Percentiles rank a stretch among this genome's conserved stretches.
Conservation (phyloP, 2,329 filamentous ascomycete species). For the Ilyonectria destructans region DNA sequence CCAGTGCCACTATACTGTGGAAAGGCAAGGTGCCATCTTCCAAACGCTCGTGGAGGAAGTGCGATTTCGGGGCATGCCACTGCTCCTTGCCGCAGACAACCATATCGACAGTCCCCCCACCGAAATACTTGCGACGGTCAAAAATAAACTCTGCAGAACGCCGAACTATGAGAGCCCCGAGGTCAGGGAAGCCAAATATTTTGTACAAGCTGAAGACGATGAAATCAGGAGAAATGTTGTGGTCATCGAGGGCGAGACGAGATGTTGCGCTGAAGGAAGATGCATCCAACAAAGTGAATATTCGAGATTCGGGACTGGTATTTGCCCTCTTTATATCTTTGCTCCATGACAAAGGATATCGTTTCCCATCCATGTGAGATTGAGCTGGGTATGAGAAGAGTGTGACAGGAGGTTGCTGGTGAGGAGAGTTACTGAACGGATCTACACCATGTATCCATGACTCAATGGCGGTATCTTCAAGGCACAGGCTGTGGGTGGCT, state of each 20-base stretch:
- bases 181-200: slow-evolving; percentile 96
- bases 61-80: slow-evolving; percentile 86
- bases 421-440: slow-evolving; percentile 48
- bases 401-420: slow-evolving; percentile 48
- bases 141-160: slow-evolving; percentile 79
- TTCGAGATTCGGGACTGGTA: slow-evolving; percentile 41
- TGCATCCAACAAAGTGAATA: slow-evolving; percentile 86
- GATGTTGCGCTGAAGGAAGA: slow-evolving; percentile 86
- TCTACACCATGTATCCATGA: slow-evolving; percentile 71
- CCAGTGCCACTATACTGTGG: slow-evolving; percentile 89
- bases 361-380: slow-evolving; percentile 91
- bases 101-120: slow-evolving; percentile 94
- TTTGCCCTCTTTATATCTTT: slow-evolving; percentile 58
- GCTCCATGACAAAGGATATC: slow-evolving; percentile 82
- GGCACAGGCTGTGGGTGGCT: slow-evolving; percentile 76
- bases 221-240: slow-evolving; percentile 82
- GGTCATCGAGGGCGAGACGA: slow-evolving; percentile 78
- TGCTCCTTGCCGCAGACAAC: slow-evolving; percentile 83
- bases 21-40: slow-evolving; percentile 95
- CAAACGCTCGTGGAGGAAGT: slow-evolving; percentile 82
- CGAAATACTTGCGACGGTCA: slow-evolving; percentile 84
- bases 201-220: slow-evolving; percentile 93
- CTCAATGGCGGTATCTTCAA: slow-evolving; percentile 76
- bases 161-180: slow-evolving; percentile 88
- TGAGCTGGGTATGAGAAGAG: slow-evolving; percentile 90